A percentile compares a stretch with the other conserved stretches of the same genome.
Conservation (phyloP, 768 basidiomycete genomes). For the Scleroderma bovista region DNA sequence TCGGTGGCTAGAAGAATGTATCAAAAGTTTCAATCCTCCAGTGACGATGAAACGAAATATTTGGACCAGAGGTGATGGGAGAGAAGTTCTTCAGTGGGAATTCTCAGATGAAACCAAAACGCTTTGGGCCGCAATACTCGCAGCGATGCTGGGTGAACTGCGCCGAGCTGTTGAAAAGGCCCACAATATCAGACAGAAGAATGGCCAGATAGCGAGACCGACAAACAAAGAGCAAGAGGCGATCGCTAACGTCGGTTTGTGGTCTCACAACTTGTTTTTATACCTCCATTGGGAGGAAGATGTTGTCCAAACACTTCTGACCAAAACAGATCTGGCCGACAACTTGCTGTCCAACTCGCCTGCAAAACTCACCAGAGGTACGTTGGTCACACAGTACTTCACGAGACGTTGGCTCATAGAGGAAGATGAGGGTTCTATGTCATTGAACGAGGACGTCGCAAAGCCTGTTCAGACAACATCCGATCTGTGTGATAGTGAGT, state of each 20-base stretch:
- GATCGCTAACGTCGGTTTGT: not conserved
- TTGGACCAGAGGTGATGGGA: not conserved
- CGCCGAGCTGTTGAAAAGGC: not conserved
- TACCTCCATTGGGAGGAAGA: not conserved
- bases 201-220: not conserved
- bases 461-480: no score
- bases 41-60: not conserved
- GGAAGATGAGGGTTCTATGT: no score
- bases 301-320: not conserved
- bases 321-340: not conserved
- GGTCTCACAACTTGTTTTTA: not conserved
- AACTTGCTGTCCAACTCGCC: not conserved
- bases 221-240: not conserved
- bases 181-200: not conserved
- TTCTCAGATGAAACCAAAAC: not conserved
- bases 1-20: not conserved
- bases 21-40: not conserved
- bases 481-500: no score
- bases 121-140: not conserved
- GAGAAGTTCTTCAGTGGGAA: not conserved
- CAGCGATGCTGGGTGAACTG: not conserved
- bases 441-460: no score
- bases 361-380: not conserved
- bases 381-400: no score
- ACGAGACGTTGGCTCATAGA: no score